A percentile compares a stretch with the other conserved stretches of the same genome.
Conservation (phyloP, 805 yeast species). For the Millerago galiae region DNA sequence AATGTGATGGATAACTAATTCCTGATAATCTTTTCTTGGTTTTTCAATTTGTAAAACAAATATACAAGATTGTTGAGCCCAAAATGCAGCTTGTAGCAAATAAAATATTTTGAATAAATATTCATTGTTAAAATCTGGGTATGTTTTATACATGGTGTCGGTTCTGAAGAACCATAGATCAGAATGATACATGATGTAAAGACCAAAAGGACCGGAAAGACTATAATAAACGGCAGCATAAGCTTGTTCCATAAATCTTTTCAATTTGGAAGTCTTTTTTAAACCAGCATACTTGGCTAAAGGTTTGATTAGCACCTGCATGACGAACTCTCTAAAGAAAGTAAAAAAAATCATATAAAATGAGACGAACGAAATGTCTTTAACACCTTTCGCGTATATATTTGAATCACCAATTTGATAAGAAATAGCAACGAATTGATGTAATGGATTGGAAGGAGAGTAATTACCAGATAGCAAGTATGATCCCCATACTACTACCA, state of each 20-base stretch:
- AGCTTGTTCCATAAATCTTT: constrained; percentile 89
- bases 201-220: constrained; percentile 75
- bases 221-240: constrained; percentile 81
- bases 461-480: constrained; percentile 53
- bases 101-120: constrained; percentile 73
- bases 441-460: constrained; percentile 54
- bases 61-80: constrained; percentile 94
- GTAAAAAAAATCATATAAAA: constrained; percentile 85
- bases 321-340: constrained; percentile 81
- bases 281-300: constrained; percentile 52
- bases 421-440: constrained; percentile 57
- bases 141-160: constrained; percentile 65
- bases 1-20: constrained; percentile 87
- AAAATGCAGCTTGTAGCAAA: constrained; percentile 89
- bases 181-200: constrained; percentile 76
- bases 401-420: constrained; percentile 56
- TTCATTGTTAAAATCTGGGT: constrained; percentile 78
- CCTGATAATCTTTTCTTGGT: constrained; percentile 91
- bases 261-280: constrained; percentile 42
- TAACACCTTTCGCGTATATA: constrained; percentile 80
- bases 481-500: constrained; percentile 34
- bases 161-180: constrained; percentile 92
- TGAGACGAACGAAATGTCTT: constrained; percentile 73
- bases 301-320: constrained; percentile 79
- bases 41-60: constrained; percentile 80